Conservation (phyloP, 2,329 filamentous ascomycete genomes). For the Nannizziopsis arthrosporioides region DNA sequence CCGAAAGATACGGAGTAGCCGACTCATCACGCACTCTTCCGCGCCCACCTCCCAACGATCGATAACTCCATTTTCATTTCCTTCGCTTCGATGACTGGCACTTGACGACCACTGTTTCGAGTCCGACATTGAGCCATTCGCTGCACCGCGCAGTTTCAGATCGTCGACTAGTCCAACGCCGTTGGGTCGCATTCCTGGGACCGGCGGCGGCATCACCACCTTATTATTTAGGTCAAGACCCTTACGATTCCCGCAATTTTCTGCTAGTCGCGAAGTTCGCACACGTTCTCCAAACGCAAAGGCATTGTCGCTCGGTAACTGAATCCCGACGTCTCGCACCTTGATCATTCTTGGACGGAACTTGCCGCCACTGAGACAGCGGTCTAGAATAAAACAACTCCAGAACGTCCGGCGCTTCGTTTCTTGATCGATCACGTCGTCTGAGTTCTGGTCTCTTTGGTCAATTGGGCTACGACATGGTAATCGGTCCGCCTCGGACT, state of each 20-base stretch:
- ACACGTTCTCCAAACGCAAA: slow-evolving; percentile 46
- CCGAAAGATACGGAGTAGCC: slow-evolving; percentile 44
- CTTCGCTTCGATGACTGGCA: slow-evolving; percentile 29
- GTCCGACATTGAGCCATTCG: slow-evolving; percentile 22
- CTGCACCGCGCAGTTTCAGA: slow-evolving; percentile 24
- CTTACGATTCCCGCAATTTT: slow-evolving; percentile 27
- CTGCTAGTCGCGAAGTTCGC: slow-evolving; percentile 39
- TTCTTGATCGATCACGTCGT: slow-evolving; percentile 44
- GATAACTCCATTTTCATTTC: slow-evolving; percentile 31
- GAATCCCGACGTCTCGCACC: slow-evolving; percentile 41
- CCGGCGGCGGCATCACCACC: slow-evolving; percentile 24
- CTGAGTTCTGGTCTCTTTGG: slow-evolving; percentile 31
- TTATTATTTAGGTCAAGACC: slow-evolving; percentile 29
- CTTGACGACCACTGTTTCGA: slow-evolving; percentile 32
- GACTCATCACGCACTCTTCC: slow-evolving; percentile 43
- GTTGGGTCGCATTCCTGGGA: slow-evolving; percentile 33
- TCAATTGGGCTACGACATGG: slow-evolving; percentile 6
- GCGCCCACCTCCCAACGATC: slow-evolving; percentile 43
- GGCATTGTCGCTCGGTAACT: slow-evolving; percentile 45
- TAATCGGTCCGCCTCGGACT: slow-evolving; percentile 36
- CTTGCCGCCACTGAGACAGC: slow-evolving; percentile 44
- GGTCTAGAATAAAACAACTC: slow-evolving; percentile 48
- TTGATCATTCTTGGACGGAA: slow-evolving; percentile 43
- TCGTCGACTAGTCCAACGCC: slow-evolving; percentile 26
- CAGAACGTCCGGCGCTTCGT: slow-evolving; percentile 46